phyloP scores from a whole-genome alignment of 169 alveolate genomes.

The Cyclospora cayetanensis region DNA sequence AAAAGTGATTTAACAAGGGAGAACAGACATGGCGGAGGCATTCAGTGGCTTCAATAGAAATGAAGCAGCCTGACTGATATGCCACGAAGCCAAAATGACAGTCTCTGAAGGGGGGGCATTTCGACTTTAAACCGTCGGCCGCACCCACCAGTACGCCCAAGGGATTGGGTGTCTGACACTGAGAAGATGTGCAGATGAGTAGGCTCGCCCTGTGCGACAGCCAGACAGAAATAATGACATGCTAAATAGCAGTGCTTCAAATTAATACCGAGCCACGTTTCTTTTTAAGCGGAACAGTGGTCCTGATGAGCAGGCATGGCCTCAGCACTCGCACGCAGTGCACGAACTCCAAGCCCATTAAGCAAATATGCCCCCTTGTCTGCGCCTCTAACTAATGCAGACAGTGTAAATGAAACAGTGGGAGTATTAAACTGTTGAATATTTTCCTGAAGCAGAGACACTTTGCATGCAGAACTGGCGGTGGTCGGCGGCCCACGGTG shows the following conservation, averaged over 20 bases:
- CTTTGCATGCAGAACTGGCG: constrained; percentile 28
- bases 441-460: constrained; percentile 5
- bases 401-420: background rate
- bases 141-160: constrained; percentile 18
- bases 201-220: background rate
- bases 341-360: constrained; percentile 43
- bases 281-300: background rate
- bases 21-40: constrained; percentile 26
- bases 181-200: background rate
- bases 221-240: background rate
- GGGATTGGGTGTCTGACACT: constrained; percentile 28
- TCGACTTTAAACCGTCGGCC: constrained; percentile 52
- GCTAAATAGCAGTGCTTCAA: background rate
- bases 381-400: constrained; percentile 26
- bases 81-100: background rate
- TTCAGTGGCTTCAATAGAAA: constrained; percentile 1
- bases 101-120: background rate
- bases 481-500: constrained; percentile 68
- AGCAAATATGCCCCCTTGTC: constrained; percentile 42
- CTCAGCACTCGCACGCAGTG: constrained; percentile 55
- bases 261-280: background rate
- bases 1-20: background rate
- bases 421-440: background rate
- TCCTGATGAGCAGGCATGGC: constrained; percentile 38
- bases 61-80: background rate